A percentile compares a stretch with the other conserved stretches of the same genome.
These are phyloP conservation scores for Phylloporus arenicola DNA, from an alignment of 768 basidiomycete species.

Conservation along the genomic window DNA sequence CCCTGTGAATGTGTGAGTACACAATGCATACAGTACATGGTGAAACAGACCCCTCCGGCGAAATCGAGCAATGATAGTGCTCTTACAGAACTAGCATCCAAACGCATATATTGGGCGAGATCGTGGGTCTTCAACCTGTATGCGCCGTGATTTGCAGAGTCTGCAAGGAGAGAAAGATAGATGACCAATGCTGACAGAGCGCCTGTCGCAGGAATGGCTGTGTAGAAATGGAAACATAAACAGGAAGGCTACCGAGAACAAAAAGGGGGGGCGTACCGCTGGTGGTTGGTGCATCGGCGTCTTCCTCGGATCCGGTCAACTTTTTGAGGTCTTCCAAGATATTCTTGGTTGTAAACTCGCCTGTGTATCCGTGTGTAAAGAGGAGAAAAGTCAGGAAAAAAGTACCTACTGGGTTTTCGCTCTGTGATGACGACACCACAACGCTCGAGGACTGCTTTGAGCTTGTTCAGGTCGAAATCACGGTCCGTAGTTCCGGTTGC, in stretches of 20 bases:
- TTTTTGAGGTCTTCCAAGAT: slow-evolving; percentile 70
- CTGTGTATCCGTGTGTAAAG: slow-evolving; percentile 34
- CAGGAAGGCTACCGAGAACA: neutral
- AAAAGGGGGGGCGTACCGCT: slow-evolving; percentile 6
- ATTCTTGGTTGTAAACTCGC: slow-evolving; percentile 78
- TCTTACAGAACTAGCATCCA: slow-evolving; percentile 90
- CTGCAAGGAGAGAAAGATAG: slow-evolving; percentile 76
- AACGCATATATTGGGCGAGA: slow-evolving; percentile 88
- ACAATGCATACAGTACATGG: too few species aligned
- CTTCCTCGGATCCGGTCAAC: slow-evolving; percentile 31
- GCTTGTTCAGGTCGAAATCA: slow-evolving; percentile 83
- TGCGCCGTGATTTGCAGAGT: slow-evolving; percentile 71
- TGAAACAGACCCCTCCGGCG: slow-evolving; percentile 36
- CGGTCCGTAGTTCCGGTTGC: slow-evolving; percentile 66
- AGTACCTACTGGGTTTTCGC: slow-evolving; percentile 68
- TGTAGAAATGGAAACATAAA: slow-evolving; percentile 22
- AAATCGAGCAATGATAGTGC: slow-evolving; percentile 83
- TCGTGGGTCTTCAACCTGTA: slow-evolving; percentile 85
- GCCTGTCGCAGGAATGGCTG: slow-evolving; percentile 68
- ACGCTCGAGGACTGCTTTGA: slow-evolving; percentile 80
- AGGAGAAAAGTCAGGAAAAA: neutral
- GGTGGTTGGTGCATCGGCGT: slow-evolving; percentile 13
- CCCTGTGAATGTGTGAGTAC: slow-evolving; percentile 33
- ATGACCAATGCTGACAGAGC: slow-evolving; percentile 76
- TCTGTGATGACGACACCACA: slow-evolving; percentile 90